Evolutionary conservation across 1,284 basidiomycete genomes (phyloP).

Genomic region (Cutaneotrichosporon sp.): DNA sequence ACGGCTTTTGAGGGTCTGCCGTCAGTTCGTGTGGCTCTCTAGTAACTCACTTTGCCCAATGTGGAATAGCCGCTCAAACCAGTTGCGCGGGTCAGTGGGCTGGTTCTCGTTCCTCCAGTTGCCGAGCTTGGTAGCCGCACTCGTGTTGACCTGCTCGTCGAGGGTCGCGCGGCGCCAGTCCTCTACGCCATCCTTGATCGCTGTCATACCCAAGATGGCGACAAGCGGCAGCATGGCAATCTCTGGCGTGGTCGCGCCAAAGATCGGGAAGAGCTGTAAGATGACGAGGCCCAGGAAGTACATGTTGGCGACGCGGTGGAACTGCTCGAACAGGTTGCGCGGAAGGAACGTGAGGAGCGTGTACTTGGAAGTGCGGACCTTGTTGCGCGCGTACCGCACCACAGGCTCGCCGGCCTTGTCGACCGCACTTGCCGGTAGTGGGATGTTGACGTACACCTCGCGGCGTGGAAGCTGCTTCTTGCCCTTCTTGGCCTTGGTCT

Average conservation of each 20-base stretch:
- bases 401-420: slow-evolving; percentile 67
- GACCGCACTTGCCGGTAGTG: slow-evolving; percentile 33
- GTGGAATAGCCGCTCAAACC: slow-evolving; percentile 69
- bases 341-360: slow-evolving; percentile 87
- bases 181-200: slow-evolving; percentile 91
- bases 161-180: slow-evolving; percentile 83
- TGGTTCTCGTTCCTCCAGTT: slow-evolving; percentile 89
- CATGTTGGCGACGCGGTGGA: slow-evolving; percentile 84
- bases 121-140: slow-evolving; percentile 59
- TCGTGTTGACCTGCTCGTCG: slow-evolving; percentile 67
- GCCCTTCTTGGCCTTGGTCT: slow-evolving; percentile 16
- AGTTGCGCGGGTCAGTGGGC: slow-evolving; percentile 70
- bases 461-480: slow-evolving; percentile 56
- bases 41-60: slow-evolving; percentile 38
- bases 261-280: slow-evolving; percentile 84
- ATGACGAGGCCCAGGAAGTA: slow-evolving; percentile 86
- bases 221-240: slow-evolving; percentile 83
- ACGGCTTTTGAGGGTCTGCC: slow-evolving; percentile 56
- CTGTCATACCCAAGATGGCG: slow-evolving; percentile 84
- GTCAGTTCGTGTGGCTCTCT: slow-evolving; percentile 8
- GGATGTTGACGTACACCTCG: slow-evolving; percentile 73
- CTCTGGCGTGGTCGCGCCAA: slow-evolving; percentile 81
- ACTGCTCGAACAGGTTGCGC: slow-evolving; percentile 91
- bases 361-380: slow-evolving; percentile 93
- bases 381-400: slow-evolving; percentile 80